Percentiles rank a stretch among this genome's conserved stretches.
phyloP scores from a whole-genome alignment of 2,329 filamentous ascomycete species.

The Emergomyces pasteurianus region DNA sequence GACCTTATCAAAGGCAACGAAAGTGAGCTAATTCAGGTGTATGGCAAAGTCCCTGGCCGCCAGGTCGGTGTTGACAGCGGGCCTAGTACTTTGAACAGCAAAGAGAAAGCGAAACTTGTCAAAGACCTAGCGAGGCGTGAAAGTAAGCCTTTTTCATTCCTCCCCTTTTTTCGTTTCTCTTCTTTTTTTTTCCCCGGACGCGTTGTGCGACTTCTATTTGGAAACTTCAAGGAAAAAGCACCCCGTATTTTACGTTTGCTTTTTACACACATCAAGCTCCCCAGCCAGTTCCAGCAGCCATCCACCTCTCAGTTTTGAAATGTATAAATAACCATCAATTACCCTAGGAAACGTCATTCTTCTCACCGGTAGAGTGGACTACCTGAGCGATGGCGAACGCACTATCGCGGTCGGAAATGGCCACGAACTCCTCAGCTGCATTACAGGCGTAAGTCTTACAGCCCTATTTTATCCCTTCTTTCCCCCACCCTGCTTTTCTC shows the following conservation, averaged over 20 bases:
- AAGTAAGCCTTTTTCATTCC: conserved; percentile 23
- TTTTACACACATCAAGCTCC: not conserved
- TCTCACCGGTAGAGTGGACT: conserved; percentile 69
- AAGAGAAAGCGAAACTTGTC: conserved; percentile 53
- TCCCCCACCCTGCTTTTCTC: no score
- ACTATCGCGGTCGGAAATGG: conserved; percentile 65
- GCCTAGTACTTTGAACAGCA: conserved; percentile 39
- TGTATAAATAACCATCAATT: not conserved
- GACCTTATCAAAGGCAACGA: conserved; percentile 92
- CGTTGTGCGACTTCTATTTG: not conserved
- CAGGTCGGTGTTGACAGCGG: conserved; percentile 81
- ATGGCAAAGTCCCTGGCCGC: conserved; percentile 44
- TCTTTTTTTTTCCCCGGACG: no score
- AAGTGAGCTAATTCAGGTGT: conserved; percentile 67
- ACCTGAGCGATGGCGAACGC: conserved; percentile 60
- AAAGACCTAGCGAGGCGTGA: conserved; percentile 54
- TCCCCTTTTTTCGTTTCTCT: not conserved
- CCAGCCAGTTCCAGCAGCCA: not conserved
- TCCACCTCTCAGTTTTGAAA: not conserved
- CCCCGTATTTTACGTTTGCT: not conserved
- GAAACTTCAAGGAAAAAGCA: not conserved
- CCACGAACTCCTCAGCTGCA: conserved; percentile 43
- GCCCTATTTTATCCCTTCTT: not conserved
- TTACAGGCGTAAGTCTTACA: conserved; percentile 30
- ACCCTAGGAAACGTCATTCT: conserved; percentile 52